Conservation (phyloP, 2,329 filamentous ascomycete genomes). For the Simplicillium aogashimaense region DNA sequence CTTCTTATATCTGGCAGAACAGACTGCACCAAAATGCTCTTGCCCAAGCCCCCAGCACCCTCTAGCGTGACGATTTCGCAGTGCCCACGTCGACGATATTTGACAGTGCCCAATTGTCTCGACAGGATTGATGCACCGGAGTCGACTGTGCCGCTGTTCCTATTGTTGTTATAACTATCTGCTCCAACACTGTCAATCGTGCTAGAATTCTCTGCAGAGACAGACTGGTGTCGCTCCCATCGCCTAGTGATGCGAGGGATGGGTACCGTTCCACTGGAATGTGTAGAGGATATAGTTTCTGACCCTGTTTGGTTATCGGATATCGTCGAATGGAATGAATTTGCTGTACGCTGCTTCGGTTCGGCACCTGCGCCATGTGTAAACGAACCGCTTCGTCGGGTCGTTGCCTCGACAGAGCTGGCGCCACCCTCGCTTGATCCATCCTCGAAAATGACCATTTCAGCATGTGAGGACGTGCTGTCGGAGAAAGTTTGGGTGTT, state of each 20-base stretch:
- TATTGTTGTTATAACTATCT: constrained; percentile 32
- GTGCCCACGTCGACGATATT: constrained; percentile 51
- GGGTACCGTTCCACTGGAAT: constrained; percentile 21
- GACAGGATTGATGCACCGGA: constrained; percentile 39
- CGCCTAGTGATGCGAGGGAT: constrained; percentile 28
- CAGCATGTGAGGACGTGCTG: constrained; percentile 41
- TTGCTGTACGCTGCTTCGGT: constrained; percentile 24
- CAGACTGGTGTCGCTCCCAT: constrained; percentile 43
- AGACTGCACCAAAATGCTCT: constrained; percentile 54
- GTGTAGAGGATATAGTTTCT: constrained; percentile 36
- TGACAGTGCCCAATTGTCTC: constrained; percentile 43
- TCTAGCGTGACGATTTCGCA: constrained; percentile 55
- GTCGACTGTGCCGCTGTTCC: constrained; percentile 32
- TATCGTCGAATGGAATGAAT: constrained; percentile 28
- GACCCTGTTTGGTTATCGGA: constrained; percentile 30
- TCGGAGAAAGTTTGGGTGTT: constrained; percentile 39
- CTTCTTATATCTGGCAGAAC: constrained; percentile 50
- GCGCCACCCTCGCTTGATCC: constrained; percentile 46
- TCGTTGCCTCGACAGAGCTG: constrained; percentile 45
- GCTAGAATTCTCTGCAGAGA: constrained; percentile 38
- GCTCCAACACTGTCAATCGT: constrained; percentile 31
- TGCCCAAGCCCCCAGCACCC: constrained; percentile 53
- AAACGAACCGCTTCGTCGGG: constrained; percentile 38
- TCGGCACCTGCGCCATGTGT: constrained; percentile 34
- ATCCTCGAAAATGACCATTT: constrained; percentile 37